A percentile compares a stretch with the other conserved stretches of the same genome.
Evolutionary conservation across 345 rosid species (phyloP).

Genomic region (Moricandia moricandioides): DNA sequence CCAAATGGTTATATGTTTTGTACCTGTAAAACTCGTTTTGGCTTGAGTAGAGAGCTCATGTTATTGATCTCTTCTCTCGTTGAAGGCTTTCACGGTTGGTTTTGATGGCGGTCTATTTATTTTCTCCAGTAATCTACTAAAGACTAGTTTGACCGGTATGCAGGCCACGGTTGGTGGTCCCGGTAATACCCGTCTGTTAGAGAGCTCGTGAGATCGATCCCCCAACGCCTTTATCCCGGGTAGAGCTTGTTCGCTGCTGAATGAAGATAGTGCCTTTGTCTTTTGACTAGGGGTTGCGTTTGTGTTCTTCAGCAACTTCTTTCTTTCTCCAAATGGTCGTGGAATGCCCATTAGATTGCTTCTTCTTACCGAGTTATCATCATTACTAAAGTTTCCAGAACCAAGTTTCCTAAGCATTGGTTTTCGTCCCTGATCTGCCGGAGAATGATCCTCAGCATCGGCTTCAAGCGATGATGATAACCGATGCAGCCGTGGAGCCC

Average conservation of each 20-base stretch:
- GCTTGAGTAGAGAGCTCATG: constrained; percentile 27
- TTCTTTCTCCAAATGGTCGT: constrained; percentile 40
- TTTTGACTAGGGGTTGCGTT: constrained; percentile 66
- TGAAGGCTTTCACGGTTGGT: constrained; percentile 46
- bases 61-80: constrained; percentile 43
- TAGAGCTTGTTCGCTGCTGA: constrained; percentile 54
- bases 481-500: constrained; percentile 68
- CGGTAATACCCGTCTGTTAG: constrained; percentile 58
- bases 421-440: constrained; percentile 46
- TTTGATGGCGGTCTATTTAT: constrained; percentile 90
- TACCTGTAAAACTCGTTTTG: constrained; percentile 21
- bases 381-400: constrained; percentile 40
- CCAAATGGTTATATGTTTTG: background rate
- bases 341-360: constrained; percentile 38
- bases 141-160: constrained; percentile 93
- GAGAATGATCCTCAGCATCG: constrained; percentile 43
- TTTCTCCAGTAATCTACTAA: constrained; percentile 97
- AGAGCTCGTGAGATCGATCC: constrained; percentile 51
- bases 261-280: constrained; percentile 78
- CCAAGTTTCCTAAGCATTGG: constrained; percentile 36
- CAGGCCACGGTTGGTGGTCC: constrained; percentile 89
- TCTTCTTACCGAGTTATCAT: constrained; percentile 48
- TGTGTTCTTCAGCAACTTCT: constrained; percentile 53
- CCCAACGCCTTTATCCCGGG: constrained; percentile 35
- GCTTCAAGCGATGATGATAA: constrained; percentile 45